phyloP scores from a whole-genome alignment of 805 yeast species.

The Starmerella asiatica region DNA sequence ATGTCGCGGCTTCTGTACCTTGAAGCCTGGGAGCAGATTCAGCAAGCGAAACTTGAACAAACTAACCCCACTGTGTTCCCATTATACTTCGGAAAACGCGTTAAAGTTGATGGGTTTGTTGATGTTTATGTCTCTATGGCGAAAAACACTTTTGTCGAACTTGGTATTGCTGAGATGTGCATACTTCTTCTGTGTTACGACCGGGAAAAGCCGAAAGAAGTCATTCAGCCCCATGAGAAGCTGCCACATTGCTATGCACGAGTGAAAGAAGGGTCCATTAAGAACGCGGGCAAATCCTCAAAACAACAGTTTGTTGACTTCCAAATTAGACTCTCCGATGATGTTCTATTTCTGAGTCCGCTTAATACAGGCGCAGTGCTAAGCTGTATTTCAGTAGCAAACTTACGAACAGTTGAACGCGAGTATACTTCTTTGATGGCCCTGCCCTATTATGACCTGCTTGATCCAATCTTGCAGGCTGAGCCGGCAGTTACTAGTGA shows the following conservation, averaged over 20 bases:
- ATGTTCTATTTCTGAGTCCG: constrained; percentile 36
- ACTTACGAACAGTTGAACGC: constrained; percentile 84
- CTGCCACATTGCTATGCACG: constrained; percentile 59
- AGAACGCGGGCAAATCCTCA: constrained; percentile 30
- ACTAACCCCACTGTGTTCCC: constrained; percentile 44
- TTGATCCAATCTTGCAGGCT: constrained; percentile 54
- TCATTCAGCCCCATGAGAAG: not conserved
- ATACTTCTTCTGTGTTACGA: constrained; percentile 50
- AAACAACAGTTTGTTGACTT: constrained; percentile 48
- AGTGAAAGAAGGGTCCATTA: constrained; percentile 38
- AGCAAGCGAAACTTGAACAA: constrained; percentile 48
- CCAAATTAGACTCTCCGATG: constrained; percentile 49
- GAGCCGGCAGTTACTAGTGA: constrained; percentile 34
- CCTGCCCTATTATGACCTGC: constrained; percentile 64
- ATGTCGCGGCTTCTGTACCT: constrained; percentile 71
- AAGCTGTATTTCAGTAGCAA: constrained; percentile 62
- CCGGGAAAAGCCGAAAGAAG: constrained; percentile 26
- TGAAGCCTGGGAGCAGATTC: constrained; percentile 90
- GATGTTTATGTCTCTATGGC: constrained; percentile 70
- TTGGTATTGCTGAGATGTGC: constrained; percentile 61
- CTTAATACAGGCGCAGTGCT: constrained; percentile 52
- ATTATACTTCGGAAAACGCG: constrained; percentile 61
- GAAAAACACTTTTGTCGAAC: constrained; percentile 37
- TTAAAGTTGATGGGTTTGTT: constrained; percentile 72
- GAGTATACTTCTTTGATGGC: constrained; percentile 78